These are phyloP conservation scores for Paramyrothecium roridum DNA, from an alignment of 2,329 filamentous ascomycete species.

Conservation along the genomic window DNA sequence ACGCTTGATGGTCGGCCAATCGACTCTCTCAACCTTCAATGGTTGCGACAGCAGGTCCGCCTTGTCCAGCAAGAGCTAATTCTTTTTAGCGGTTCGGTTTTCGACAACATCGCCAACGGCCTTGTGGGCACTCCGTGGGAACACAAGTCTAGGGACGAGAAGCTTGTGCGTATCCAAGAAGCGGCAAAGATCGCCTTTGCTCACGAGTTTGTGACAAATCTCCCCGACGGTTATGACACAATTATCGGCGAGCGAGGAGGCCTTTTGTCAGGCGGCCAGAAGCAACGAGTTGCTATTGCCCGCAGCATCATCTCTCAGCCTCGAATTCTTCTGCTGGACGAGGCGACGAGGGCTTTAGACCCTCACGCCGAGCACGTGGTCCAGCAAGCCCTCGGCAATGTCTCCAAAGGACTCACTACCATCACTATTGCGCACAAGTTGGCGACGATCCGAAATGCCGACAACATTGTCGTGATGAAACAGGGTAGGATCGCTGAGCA, in stretches of 20 bases:
- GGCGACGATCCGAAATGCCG: slow-evolving; percentile 51
- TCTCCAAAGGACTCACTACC: slow-evolving; percentile 53
- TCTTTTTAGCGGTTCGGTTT: background rate
- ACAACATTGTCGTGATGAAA: slow-evolving; percentile 59
- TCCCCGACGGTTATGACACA: background rate
- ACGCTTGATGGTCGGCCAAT: background rate
- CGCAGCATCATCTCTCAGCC: background rate
- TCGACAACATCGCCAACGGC: background rate
- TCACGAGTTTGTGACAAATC: background rate
- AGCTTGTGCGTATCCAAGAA: background rate
- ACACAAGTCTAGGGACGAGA: background rate
- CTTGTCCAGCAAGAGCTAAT: slow-evolving; percentile 30
- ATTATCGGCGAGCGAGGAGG: background rate
- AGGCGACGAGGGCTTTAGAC: slow-evolving; percentile 39
- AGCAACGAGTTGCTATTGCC: background rate
- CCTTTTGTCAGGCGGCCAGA: background rate
- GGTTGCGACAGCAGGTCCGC: slow-evolving; percentile 42
- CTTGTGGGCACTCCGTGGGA: background rate
- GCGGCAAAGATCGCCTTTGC: background rate
- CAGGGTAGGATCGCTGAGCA: slow-evolving; percentile 54
- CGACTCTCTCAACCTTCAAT: slow-evolving; percentile 23
- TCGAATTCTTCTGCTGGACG: background rate
- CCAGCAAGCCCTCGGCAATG: slow-evolving; percentile 46
- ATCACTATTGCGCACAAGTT: slow-evolving; percentile 59
- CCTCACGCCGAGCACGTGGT: slow-evolving; percentile 38